Evolutionary conservation across 2,329 filamentous ascomycete species (phyloP).

Genomic region (Rutstroemia sydowiana): DNA sequence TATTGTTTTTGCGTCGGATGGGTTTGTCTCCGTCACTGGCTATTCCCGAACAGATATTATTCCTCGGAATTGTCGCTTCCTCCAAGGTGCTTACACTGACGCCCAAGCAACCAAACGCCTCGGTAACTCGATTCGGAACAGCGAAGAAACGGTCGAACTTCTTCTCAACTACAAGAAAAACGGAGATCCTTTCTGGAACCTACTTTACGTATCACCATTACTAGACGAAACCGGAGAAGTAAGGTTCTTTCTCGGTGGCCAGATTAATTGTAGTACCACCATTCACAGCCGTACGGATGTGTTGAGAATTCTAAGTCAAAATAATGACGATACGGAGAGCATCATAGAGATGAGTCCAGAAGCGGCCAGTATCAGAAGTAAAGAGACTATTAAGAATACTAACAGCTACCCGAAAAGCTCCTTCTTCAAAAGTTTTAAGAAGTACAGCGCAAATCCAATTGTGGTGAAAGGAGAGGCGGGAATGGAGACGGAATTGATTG

Average conservation of each 20-base stretch:
- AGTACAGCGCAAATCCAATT: conserved; percentile 14
- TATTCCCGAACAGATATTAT: conserved; percentile 41
- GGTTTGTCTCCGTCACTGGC: conserved; percentile 45
- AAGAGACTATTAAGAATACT: neutral
- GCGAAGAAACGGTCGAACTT: conserved; percentile 42
- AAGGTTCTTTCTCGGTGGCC: conserved; percentile 47
- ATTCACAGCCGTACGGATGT: conserved; percentile 45
- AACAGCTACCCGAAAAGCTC: conserved; percentile 12
- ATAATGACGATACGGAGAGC: conserved; percentile 29
- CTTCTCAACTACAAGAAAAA: conserved; percentile 45
- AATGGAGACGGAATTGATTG: conserved; percentile 36
- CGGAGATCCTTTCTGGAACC: conserved; percentile 48
- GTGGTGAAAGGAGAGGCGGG: conserved; percentile 28
- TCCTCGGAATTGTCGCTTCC: conserved; percentile 41
- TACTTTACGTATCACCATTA: conserved; percentile 47
- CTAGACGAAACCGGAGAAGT: conserved; percentile 40
- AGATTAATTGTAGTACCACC: conserved; percentile 50
- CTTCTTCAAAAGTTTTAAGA: conserved; percentile 26
- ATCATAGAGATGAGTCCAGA: conserved; percentile 16
- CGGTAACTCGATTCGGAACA: conserved; percentile 34
- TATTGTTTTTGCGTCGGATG: conserved; percentile 42
- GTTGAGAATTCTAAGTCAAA: conserved; percentile 39
- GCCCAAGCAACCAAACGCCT: conserved; percentile 35
- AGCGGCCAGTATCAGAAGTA: conserved; percentile 11
- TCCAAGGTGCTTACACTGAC: conserved; percentile 43